Evolutionary conservation across 208 protist genomes (phyloP).

Genomic region (Novymonas esmeraldas): DNA sequence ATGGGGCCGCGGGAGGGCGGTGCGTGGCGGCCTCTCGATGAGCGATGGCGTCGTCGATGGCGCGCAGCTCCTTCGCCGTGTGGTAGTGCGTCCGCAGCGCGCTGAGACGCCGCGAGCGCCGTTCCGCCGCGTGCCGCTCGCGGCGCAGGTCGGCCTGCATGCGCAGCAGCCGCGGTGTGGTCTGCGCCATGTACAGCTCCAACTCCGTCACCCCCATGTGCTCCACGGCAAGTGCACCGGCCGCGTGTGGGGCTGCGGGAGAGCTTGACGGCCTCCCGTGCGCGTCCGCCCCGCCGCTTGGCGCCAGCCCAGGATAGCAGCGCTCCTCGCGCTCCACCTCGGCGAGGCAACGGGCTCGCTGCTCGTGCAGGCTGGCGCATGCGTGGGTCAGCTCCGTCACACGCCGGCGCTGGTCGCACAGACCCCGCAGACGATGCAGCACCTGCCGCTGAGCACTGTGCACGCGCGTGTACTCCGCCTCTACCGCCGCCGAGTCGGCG

Average conservation of each 20-base stretch:
- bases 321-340: slow-evolving; percentile 59
- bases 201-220: slow-evolving; percentile 76
- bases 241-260: not conserved
- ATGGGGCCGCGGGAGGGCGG: not conserved
- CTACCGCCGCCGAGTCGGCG: slow-evolving; percentile 10
- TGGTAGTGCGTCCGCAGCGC: slow-evolving; percentile 47
- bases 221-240: slow-evolving; percentile 31
- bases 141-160: slow-evolving; percentile 57
- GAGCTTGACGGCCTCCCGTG: not conserved
- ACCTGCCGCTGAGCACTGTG: slow-evolving; percentile 52
- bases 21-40: not conserved
- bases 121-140: slow-evolving; percentile 52
- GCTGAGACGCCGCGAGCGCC: slow-evolving; percentile 39
- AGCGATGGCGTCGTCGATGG: slow-evolving; percentile 20
- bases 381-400: slow-evolving; percentile 51
- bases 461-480: slow-evolving; percentile 26
- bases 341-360: slow-evolving; percentile 36
- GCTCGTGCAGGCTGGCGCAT: slow-evolving; percentile 69
- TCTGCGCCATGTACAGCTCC: slow-evolving; percentile 70
- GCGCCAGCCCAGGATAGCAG: slow-evolving; percentile 41
- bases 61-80: slow-evolving; percentile 32
- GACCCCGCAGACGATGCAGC: slow-evolving; percentile 47
- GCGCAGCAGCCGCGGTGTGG: slow-evolving; percentile 42
- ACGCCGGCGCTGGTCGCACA: slow-evolving; percentile 39
- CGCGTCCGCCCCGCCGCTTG: slow-evolving; percentile 3